Evolutionary conservation across 1,284 basidiomycete genomes (phyloP), one percentile per base, ranked within the genome.

Genomic region (Moesziomyces aphidis): DNA sequence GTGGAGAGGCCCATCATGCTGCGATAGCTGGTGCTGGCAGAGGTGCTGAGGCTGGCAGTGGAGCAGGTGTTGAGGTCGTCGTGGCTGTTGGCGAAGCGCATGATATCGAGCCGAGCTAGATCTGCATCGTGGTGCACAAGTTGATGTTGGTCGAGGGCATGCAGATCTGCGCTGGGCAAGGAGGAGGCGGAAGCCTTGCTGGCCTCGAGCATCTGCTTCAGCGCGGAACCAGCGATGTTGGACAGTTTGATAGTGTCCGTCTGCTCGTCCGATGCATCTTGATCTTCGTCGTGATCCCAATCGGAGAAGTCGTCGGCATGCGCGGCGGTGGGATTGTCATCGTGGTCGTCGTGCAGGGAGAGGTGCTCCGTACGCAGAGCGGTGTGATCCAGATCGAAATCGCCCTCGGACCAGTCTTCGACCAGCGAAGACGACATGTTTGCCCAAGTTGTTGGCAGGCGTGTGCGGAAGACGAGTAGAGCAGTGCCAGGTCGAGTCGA

Each of bases 231-330:
- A 3, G 73, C 73, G 31, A 60, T 62, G 24, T 44, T 52, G 22
- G 67, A 70, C 10, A 75, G 67, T 36, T 75, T 75, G 60, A 75
- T 75, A 15, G 73, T 75, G 53, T 75, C 73, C 21, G 67, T 67
- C 47, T 75, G 67, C 21, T 71, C 73, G n/a, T 74, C 71, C 1
- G 62, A 66, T 1, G 21, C 59, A 13, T 65, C 68, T 5, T 66
- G 62, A 9, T 48, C 47, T 9, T 50, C 22, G 15, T 57, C 55
- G 13, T 62, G 34, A 39, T 66, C 63, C 62, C 62, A 72, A 21
- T 57, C 26, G 31, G 31, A 3, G n/a, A 56, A 62, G 26, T 59
- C 52, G 19, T 63, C 50, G 43, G 26, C 50, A 31, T 63, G 43
- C 7, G 50, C 21, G 26, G 31, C 46, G 8, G 50, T 24, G 15